Conservation (phyloP, 345 rosid genomes). For the Heritiera fomes region DNA sequence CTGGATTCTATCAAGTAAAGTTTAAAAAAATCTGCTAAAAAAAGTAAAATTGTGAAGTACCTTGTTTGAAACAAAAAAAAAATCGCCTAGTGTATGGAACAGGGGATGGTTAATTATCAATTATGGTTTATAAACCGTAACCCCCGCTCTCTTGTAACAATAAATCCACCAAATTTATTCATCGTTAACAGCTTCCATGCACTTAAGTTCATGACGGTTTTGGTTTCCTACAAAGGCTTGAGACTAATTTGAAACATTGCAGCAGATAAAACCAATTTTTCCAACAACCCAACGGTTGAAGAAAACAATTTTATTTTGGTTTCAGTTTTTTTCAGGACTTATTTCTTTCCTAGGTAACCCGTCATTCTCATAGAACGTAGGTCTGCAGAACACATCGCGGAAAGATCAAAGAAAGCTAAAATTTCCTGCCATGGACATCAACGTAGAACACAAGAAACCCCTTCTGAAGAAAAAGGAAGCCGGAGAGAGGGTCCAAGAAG, state of each 20-base stretch:
- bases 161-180: conserved; percentile 3
- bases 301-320: neutral
- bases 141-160: neutral
- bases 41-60: no score
- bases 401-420: neutral
- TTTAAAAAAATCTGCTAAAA: no score
- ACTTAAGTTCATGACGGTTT: neutral
- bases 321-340: neutral
- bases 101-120: neutral
- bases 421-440: neutral
- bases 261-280: neutral
- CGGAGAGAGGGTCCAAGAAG: neutral
- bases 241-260: neutral
- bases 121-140: neutral
- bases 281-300: neutral
- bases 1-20: no score
- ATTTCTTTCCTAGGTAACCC: neutral
- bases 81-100: neutral
- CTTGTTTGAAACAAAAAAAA: no score
- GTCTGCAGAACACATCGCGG: neutral
- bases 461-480: neutral
- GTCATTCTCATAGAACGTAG: neutral
- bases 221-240: neutral
- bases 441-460: conserved; percentile 15
- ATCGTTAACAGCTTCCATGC: neutral